Evolutionary conservation across 495 filamentous ascomycete genomes (phyloP).

Genomic region (Daldinia concentrica): DNA sequence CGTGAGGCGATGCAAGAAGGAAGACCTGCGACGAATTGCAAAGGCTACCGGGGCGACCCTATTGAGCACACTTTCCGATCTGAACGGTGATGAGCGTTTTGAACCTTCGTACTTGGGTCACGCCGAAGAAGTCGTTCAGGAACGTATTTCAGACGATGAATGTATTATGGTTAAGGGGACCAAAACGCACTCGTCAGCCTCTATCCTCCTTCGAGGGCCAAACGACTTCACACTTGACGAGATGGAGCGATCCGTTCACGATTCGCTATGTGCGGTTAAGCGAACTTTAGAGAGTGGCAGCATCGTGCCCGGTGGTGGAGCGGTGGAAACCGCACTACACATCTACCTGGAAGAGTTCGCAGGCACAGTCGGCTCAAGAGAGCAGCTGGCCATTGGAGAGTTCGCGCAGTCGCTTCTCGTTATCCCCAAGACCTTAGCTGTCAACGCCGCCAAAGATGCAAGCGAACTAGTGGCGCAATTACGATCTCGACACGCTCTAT

Average conservation of each 20-base stretch:
- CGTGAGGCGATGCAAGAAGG: conserved; percentile 97
- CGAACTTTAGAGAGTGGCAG: conserved; percentile 95
- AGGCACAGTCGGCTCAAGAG: conserved; percentile 95
- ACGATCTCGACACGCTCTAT: conserved; percentile 91
- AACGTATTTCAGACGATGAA: conserved; percentile 98
- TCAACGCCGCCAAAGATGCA: conserved; percentile 96
- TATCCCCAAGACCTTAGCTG: conserved; percentile 95
- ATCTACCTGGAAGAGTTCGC: conserved; percentile 99
- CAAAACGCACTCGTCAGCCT: conserved; percentile 90
- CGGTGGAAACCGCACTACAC: conserved; percentile 97
- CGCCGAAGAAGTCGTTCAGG: conserved; percentile 95
- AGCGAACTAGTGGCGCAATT: conserved; percentile 95
- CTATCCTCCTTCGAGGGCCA: conserved; percentile 93
- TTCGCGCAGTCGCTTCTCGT: conserved; percentile 94
- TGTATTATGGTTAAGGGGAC: conserved; percentile 97
- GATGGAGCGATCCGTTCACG: conserved; percentile 98
- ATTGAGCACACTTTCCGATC: conserved; percentile 88
- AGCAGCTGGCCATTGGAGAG: conserved; percentile 97
- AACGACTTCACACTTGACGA: conserved; percentile 98
- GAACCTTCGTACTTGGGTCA: conserved; percentile 86
- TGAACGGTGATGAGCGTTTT: conserved; percentile 98
- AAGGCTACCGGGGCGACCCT: conserved; percentile 95
- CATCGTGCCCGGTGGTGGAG: conserved; percentile 95
- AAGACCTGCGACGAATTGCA: conserved; percentile 94
- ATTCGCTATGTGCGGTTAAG: conserved; percentile 96